These are phyloP conservation scores for Trypanosoma grayi DNA, from an alignment of 208 protist species.

Conservation along the genomic window DNA sequence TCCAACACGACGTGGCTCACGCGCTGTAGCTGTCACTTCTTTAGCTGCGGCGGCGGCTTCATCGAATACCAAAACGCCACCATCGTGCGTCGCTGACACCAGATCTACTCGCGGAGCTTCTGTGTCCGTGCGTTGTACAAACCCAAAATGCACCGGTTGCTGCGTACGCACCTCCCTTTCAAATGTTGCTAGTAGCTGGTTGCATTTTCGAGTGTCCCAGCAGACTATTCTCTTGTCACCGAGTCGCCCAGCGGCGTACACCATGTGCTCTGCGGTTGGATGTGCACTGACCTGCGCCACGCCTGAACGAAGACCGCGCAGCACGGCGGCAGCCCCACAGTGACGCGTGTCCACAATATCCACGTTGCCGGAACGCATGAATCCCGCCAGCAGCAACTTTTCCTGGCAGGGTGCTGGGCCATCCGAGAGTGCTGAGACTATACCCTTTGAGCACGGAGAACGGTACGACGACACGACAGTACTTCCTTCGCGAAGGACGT, in stretches of 20 bases:
- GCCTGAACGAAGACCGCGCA: conserved; percentile 30
- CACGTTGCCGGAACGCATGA: conserved; percentile 42
- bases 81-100: conserved; percentile 40
- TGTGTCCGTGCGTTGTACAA: conserved; percentile 22
- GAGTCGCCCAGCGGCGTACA: conserved; percentile 36
- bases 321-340: conserved; percentile 38
- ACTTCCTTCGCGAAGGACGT: conserved; percentile 54
- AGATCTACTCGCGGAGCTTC: conserved; percentile 17
- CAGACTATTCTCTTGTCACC: conserved; percentile 51
- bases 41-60: background rate
- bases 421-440: conserved; percentile 39
- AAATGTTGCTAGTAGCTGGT: conserved; percentile 27
- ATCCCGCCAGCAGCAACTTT: conserved; percentile 49
- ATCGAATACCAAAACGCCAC: conserved; percentile 44
- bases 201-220: conserved; percentile 63
- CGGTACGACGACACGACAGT: conserved; percentile 40
- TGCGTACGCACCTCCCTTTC: conserved; percentile 34
- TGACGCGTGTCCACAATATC: conserved; percentile 64
- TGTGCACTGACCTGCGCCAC: conserved; percentile 18
- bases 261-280: conserved; percentile 22
- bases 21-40: too few relatives aligned
- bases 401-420: conserved; percentile 21
- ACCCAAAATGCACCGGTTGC: conserved; percentile 47
- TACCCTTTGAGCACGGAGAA: conserved; percentile 29
- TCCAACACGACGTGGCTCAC: conserved; percentile 1